Percentiles rank a stretch among this genome's conserved stretches.
Conservation (phyloP, 2,329 filamentous ascomycete genomes). For the Colletotrichum karsti region DNA sequence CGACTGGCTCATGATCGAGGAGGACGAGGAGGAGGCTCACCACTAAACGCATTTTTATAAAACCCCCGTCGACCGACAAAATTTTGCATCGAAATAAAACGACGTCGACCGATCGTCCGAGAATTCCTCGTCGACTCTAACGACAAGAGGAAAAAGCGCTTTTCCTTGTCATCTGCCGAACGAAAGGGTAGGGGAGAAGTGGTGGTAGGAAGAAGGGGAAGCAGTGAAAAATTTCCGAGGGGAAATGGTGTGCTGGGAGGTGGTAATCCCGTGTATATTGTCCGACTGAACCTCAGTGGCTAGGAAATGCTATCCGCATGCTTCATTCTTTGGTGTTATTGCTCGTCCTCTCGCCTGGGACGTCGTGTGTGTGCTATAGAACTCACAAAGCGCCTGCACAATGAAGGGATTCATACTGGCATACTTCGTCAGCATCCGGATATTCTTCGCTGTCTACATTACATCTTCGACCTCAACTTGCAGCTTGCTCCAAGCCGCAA, state of each 20-base stretch:
- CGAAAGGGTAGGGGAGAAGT: not conserved
- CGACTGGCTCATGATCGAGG: slow-evolving; percentile 87
- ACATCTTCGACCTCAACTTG: too few species aligned
- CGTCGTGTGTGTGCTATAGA: too few species aligned
- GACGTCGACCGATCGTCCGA: slow-evolving; percentile 2
- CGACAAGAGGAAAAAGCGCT: slow-evolving; percentile 20
- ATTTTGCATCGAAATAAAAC: not conserved
- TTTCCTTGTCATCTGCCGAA: slow-evolving; percentile 11
- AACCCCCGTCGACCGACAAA: not conserved
- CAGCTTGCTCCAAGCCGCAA: too few species aligned
- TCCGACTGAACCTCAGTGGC: slow-evolving; percentile 32
- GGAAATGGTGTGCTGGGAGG: slow-evolving; percentile 29
- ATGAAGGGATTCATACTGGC: too few species aligned
- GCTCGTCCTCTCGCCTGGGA: too few species aligned
- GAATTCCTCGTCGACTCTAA: not conserved
- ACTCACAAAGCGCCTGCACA: too few species aligned
- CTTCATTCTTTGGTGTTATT: not conserved
- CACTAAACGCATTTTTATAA: slow-evolving; percentile 55
- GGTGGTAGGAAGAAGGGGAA: not conserved
- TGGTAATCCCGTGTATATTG: slow-evolving; percentile 49
- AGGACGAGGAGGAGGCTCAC: slow-evolving; percentile 60
- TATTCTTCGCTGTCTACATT: not conserved
- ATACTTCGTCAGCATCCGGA: too few species aligned
- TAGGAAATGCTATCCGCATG: slow-evolving; percentile 28
- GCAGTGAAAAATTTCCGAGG: slow-evolving; percentile 16